Percentiles rank a stretch among this genome's conserved stretches.
Conservation (phyloP, 257 asterid species). For the Solanum corneliomulleri region DNA sequence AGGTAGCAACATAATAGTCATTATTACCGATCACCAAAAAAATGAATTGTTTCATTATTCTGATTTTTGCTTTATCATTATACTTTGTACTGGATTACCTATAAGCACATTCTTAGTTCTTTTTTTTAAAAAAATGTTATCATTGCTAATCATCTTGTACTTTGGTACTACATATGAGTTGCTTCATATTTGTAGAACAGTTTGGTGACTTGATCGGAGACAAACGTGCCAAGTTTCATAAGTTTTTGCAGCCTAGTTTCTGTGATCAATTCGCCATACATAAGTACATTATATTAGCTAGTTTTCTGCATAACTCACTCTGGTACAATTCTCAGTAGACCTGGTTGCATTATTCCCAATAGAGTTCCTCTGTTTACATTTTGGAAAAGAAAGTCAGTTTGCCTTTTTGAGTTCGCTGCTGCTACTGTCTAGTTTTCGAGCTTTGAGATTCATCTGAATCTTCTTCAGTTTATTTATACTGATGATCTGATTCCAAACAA, state of each 20-base stretch:
- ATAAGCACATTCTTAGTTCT: background rate
- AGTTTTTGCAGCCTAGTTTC: background rate
- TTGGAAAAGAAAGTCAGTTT: background rate
- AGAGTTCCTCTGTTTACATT: background rate
- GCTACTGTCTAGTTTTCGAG: background rate
- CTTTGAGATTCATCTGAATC: background rate
- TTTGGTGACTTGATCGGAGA: background rate
- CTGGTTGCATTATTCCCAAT: background rate
- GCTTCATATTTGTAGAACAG: background rate
- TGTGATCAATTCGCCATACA: background rate
- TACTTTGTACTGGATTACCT: background rate
- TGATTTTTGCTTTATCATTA: background rate
- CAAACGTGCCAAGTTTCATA: background rate
- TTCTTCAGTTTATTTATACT: no score
- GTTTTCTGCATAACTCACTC: background rate
- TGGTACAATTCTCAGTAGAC: background rate
- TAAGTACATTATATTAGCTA: background rate
- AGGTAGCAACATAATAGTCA: conserved; percentile 31
- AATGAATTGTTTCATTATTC: background rate
- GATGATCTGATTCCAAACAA: background rate
- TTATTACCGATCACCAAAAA: background rate
- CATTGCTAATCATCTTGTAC: background rate
- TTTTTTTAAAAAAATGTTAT: background rate
- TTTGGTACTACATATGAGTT: background rate
- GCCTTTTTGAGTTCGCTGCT: background rate